A percentile compares a stretch with the other conserved stretches of the same genome.
These are phyloP conservation scores for Xylaria curta DNA, from an alignment of 495 filamentous ascomycete genomes.

Conservation along the genomic window DNA sequence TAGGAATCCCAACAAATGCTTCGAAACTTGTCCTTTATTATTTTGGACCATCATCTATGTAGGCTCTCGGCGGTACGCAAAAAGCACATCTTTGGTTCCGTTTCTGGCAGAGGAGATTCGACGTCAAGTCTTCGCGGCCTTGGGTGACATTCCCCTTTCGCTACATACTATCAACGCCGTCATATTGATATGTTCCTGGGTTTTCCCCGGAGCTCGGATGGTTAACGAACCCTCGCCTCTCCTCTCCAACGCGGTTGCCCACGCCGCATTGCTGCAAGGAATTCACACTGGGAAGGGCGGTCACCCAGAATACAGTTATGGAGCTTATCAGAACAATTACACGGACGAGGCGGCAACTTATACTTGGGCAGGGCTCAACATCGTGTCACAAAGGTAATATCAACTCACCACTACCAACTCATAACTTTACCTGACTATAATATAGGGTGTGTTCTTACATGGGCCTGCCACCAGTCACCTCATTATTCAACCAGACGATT, in stretches of 20 bases:
- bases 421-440: background rate
- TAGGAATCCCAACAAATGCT: constrained; percentile 49
- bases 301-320: constrained; percentile 49
- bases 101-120: constrained; percentile 49
- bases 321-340: constrained; percentile 40
- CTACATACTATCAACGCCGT: constrained; percentile 51
- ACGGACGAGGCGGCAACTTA: constrained; percentile 52
- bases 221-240: constrained; percentile 50
- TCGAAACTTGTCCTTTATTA: constrained; percentile 45
- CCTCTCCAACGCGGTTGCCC: constrained; percentile 48
- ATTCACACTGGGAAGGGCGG: constrained; percentile 51
- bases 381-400: constrained; percentile 47
- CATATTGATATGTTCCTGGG: constrained; percentile 51
- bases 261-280: constrained; percentile 47
- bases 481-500: constrained; percentile 50
- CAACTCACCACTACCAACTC: constrained; percentile 15
- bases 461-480: constrained; percentile 47
- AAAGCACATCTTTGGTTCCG: constrained; percentile 47
- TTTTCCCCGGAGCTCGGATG: constrained; percentile 50
- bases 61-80: constrained; percentile 49
- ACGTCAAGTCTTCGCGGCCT: constrained; percentile 44
- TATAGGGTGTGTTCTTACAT: constrained; percentile 42
- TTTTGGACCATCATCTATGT: constrained; percentile 56
- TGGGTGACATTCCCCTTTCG: constrained; percentile 44
- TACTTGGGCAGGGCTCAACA: constrained; percentile 54